phyloP scores from a whole-genome alignment of 106 monocot species.

The Amphibolis antarctica region DNA sequence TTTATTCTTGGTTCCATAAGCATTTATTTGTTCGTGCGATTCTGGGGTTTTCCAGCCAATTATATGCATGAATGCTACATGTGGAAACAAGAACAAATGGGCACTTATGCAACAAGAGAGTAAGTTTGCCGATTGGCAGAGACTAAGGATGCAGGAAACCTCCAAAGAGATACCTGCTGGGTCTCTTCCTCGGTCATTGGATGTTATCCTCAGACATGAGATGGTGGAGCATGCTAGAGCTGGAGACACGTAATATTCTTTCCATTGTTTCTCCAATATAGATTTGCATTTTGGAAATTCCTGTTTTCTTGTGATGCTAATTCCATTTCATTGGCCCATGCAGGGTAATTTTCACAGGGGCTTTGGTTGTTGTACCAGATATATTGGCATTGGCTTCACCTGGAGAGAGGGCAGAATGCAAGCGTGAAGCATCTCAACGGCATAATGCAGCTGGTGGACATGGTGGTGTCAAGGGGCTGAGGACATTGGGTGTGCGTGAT shows the following conservation, averaged over 20 bases:
- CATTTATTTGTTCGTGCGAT: neutral
- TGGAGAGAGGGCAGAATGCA: constrained; percentile 86
- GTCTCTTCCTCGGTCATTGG: constrained; percentile 88
- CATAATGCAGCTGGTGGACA: constrained; percentile 53
- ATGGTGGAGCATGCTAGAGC: constrained; percentile 97
- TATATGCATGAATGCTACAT: constrained; percentile 81
- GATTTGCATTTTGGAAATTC: neutral
- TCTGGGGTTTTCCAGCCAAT: constrained; percentile 47
- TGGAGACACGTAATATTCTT: constrained; percentile 77
- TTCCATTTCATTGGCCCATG: constrained; percentile 2
- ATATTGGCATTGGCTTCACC: constrained; percentile 90
- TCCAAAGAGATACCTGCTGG: constrained; percentile 98
- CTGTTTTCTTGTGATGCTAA: neutral
- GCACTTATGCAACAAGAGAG: constrained; percentile 94
- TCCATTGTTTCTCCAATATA: neutral
- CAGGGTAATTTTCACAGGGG: constrained; percentile 86
- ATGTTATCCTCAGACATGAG: constrained; percentile 91
- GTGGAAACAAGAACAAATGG: constrained; percentile 61
- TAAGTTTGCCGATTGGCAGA: constrained; percentile 98
- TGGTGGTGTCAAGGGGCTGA: constrained; percentile 78
- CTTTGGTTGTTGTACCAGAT: constrained; percentile 85
- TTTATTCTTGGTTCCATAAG: neutral
- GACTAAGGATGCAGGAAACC: constrained; percentile 90
- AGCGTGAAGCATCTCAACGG: constrained; percentile 67
- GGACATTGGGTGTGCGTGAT: constrained; percentile 79